These are phyloP conservation scores for Chlamydomonas eustigma DNA, from an alignment of 139 green algal genomes.

Conservation along the genomic window DNA sequence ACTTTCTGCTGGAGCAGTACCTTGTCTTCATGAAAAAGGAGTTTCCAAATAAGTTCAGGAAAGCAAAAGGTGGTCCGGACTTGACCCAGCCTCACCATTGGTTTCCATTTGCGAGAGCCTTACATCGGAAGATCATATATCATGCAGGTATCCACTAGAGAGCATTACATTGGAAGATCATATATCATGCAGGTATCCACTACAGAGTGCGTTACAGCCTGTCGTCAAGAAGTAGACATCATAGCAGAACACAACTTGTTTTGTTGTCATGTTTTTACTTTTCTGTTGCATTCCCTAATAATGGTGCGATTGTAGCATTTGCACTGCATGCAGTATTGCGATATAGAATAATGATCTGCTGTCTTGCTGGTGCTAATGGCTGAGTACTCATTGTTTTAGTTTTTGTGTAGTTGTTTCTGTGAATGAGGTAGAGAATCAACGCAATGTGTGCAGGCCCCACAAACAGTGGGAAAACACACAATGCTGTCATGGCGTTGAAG, in stretches of 20 bases:
- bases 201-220: too few relatives aligned
- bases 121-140: conserved; percentile 81
- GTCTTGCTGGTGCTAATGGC: background rate
- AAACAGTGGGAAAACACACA: conserved; percentile 95
- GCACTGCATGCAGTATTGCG: background rate
- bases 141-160: conserved; percentile 62
- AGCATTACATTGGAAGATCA: conserved; percentile 67
- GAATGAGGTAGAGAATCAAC: background rate
- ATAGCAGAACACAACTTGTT: too few relatives aligned
- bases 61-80: conserved; percentile 17
- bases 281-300: background rate
- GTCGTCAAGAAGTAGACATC: too few relatives aligned
- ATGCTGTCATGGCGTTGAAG: conserved; percentile 66
- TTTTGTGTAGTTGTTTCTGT: background rate
- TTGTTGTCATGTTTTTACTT: conserved; percentile 1
- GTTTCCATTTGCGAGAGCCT: conserved; percentile 78
- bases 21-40: too few relatives aligned
- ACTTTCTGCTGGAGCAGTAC: too few relatives aligned
- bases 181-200: conserved; percentile 75
- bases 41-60: background rate
- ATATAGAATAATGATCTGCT: background rate
- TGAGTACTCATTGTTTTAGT: background rate
- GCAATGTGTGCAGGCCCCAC: conserved; percentile 66
- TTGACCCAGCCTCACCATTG: conserved; percentile 60
- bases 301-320: background rate